Percentiles rank a stretch among this genome's conserved stretches.
Evolutionary conservation across 1,139 yeast genomes (phyloP).

Genomic region (Suhomyces bribrorum): DNA sequence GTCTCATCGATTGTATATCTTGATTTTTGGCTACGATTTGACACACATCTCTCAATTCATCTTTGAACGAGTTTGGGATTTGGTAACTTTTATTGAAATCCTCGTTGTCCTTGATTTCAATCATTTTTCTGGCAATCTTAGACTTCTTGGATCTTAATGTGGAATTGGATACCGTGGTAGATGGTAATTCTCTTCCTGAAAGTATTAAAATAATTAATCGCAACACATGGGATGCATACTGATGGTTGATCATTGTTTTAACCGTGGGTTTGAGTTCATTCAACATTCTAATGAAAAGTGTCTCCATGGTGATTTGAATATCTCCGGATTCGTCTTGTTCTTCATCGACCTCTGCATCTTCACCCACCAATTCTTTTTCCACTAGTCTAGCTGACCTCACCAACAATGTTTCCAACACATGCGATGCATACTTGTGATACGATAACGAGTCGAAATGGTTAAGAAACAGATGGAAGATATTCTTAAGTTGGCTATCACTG

Average conservation of each 20-base stretch:
- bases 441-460: constrained; percentile 77
- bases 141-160: constrained; percentile 83
- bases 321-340: constrained; percentile 38
- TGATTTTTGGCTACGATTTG: constrained; percentile 39
- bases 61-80: constrained; percentile 71
- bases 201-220: constrained; percentile 70
- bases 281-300: constrained; percentile 61
- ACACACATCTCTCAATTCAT: constrained; percentile 53
- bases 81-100: constrained; percentile 68
- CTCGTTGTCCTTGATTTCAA: constrained; percentile 76
- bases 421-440: constrained; percentile 90
- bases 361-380: constrained; percentile 60
- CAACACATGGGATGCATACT: constrained; percentile 85
- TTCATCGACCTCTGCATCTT: constrained; percentile 38
- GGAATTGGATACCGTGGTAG: constrained; percentile 70
- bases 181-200: constrained; percentile 80
- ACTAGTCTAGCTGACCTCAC: constrained; percentile 74
- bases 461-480: constrained; percentile 63
- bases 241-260: constrained; percentile 63
- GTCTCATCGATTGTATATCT: constrained; percentile 57
- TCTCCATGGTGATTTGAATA: constrained; percentile 57
- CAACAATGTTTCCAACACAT: constrained; percentile 84
- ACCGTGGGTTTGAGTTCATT: constrained; percentile 66
- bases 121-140: constrained; percentile 89
- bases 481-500: constrained; percentile 62